Percentiles rank a stretch among this genome's conserved stretches.
phyloP scores from a whole-genome alignment of 129 eudicot species.

The Pseudognaphalium luteoalbum region DNA sequence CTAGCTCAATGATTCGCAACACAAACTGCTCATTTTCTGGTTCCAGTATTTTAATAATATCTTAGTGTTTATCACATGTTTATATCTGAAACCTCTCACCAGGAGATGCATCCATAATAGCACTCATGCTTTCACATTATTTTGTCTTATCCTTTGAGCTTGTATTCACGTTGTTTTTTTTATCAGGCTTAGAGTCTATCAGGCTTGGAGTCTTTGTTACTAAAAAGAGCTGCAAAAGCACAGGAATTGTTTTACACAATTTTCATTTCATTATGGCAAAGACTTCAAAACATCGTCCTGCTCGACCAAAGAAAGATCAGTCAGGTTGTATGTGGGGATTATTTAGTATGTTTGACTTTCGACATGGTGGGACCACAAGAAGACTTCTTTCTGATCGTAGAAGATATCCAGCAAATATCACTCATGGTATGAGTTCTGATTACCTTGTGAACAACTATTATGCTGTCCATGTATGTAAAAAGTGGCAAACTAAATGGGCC shows the following conservation, averaged over 20 bases:
- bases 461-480: not conserved
- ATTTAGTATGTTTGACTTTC: constrained; percentile 77
- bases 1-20: not conserved
- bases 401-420: constrained; percentile 31
- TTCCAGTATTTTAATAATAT: not conserved
- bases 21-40: not conserved
- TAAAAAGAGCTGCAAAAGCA: constrained; percentile 16
- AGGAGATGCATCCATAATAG: constrained; percentile 1
- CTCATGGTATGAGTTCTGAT: constrained; percentile 49
- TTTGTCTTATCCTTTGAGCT: constrained; percentile 5
- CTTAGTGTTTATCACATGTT: constrained; percentile 4
- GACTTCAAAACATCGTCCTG: constrained; percentile 58
- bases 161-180: constrained; percentile 26
- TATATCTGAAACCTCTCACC: constrained; percentile 11
- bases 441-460: constrained; percentile 3
- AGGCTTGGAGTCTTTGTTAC: constrained; percentile 28
- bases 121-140: constrained; percentile 7
- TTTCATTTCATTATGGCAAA: constrained; percentile 55
- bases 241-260: constrained; percentile 6
- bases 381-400: constrained; percentile 67
- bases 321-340: constrained; percentile 87
- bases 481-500: not conserved
- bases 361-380: constrained; percentile 65
- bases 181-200: constrained; percentile 35
- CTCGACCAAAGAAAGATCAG: constrained; percentile 55